Evolutionary conservation across 768 basidiomycete species (phyloP).

Genomic region (Trametes punicea): DNA sequence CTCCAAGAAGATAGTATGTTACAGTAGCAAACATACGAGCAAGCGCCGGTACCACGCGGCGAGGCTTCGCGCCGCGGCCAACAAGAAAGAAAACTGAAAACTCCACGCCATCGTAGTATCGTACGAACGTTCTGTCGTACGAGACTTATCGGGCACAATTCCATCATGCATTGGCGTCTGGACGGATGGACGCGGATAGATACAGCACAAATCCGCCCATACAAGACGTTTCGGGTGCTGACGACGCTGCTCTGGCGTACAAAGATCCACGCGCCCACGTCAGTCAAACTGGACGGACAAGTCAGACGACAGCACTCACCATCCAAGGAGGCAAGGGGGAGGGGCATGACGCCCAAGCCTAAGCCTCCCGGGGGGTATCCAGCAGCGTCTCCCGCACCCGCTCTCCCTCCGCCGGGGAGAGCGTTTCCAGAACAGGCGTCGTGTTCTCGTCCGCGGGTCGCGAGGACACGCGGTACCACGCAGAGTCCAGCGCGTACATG

Average conservation of each 20-base stretch:
- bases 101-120: neutral
- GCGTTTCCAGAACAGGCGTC: slow-evolving; percentile 8
- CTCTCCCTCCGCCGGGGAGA: slow-evolving; percentile 10
- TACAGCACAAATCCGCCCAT: neutral
- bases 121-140: slow-evolving; percentile 11
- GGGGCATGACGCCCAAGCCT: neutral
- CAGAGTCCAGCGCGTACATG: slow-evolving; percentile 7
- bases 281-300: neutral
- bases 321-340: neutral
- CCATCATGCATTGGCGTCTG: neutral
- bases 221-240: neutral
- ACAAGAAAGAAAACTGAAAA: neutral
- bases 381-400: slow-evolving; percentile 10
- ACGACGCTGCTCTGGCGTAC: neutral
- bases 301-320: neutral
- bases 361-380: slow-evolving; percentile 11
- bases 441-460: slow-evolving; percentile 8
- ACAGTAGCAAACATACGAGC: neutral
- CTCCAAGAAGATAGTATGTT: slow-evolving; percentile 4
- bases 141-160: neutral
- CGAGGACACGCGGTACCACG: slow-evolving; percentile 14
- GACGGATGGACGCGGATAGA: neutral
- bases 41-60: too few species aligned
- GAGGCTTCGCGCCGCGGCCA: neutral
- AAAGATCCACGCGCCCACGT: neutral